These are phyloP conservation scores for Xylariaceae sp. DNA, from an alignment of 2,329 filamentous ascomycete genomes.

Conservation along the genomic window DNA sequence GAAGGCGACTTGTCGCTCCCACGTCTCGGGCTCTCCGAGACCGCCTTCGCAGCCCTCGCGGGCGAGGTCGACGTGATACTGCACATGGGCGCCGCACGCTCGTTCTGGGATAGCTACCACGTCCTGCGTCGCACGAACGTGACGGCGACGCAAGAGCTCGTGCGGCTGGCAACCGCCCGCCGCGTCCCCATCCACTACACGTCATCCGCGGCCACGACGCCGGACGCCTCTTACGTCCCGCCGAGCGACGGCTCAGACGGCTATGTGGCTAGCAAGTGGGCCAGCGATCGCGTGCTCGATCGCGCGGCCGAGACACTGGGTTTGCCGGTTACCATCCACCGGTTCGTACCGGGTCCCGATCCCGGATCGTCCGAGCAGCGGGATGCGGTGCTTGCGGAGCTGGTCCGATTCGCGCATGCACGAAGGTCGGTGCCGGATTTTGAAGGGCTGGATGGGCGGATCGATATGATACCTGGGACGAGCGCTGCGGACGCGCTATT, in stretches of 20 bases:
- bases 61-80: slow-evolving; percentile 42
- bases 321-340: neutral
- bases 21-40: slow-evolving; percentile 4
- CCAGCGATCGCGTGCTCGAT: slow-evolving; percentile 20
- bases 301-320: neutral
- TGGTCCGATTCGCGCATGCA: no score
- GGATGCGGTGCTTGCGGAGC: no score
- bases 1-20: slow-evolving; percentile 6
- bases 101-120: slow-evolving; percentile 33
- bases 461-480: no score
- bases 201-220: slow-evolving; percentile 13
- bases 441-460: no score
- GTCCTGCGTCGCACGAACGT: slow-evolving; percentile 32
- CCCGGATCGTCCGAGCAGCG: no score
- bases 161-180: slow-evolving; percentile 25
- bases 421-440: no score
- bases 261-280: slow-evolving; percentile 23
- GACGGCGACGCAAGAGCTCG: slow-evolving; percentile 29
- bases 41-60: neutral
- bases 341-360: no score
- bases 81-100: slow-evolving; percentile 43
- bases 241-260: slow-evolving; percentile 6
- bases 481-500: no score
- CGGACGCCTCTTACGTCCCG: neutral
- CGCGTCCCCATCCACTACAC: slow-evolving; percentile 33